Evolutionary conservation across 768 basidiomycete genomes (phyloP).

Genomic region (Leccinellum rugosiceps): DNA sequence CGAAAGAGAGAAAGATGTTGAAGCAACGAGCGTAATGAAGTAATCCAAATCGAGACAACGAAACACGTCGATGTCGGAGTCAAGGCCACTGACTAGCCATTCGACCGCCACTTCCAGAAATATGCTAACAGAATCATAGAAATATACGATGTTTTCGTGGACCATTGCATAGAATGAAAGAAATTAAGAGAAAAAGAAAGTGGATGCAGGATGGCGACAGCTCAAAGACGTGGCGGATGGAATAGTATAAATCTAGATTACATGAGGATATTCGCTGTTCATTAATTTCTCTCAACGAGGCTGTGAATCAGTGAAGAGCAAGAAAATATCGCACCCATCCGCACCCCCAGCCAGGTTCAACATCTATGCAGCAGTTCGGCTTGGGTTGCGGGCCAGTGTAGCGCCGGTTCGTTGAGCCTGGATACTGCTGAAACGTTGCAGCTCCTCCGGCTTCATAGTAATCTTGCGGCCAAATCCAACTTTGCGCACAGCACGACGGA

Average conservation of each 20-base stretch:
- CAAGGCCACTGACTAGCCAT: not conserved
- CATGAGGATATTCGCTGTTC: slow-evolving; percentile 32
- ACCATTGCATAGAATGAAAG: slow-evolving; percentile 13
- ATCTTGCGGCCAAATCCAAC: slow-evolving; percentile 85
- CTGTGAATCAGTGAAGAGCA: slow-evolving; percentile 18
- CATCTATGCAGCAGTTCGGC: slow-evolving; percentile 50
- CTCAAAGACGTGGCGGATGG: slow-evolving; percentile 10
- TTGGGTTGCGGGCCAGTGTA: slow-evolving; percentile 75
- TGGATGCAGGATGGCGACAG: slow-evolving; percentile 18
- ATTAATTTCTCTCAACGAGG: slow-evolving; percentile 16
- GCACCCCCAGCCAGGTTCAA: slow-evolving; percentile 4
- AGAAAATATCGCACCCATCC: slow-evolving; percentile 21
- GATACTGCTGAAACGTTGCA: slow-evolving; percentile 82
- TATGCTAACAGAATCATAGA: slow-evolving; percentile 9
- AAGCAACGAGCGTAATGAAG: slow-evolving; percentile 7
- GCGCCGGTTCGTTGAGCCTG: slow-evolving; percentile 78
- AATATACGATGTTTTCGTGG: slow-evolving; percentile 17
- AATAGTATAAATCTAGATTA: slow-evolving; percentile 32
- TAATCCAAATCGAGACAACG: slow-evolving; percentile 4
- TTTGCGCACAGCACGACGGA: slow-evolving; percentile 82
- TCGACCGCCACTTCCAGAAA: not conserved
- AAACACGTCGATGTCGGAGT: not conserved
- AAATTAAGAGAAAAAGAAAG: slow-evolving; percentile 15
- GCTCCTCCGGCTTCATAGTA: slow-evolving; percentile 78
- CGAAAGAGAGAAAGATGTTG: not conserved